Base-by-base conservation (phyloP, 257 asterid genomes). In the Perilla frutescens region DNA sequence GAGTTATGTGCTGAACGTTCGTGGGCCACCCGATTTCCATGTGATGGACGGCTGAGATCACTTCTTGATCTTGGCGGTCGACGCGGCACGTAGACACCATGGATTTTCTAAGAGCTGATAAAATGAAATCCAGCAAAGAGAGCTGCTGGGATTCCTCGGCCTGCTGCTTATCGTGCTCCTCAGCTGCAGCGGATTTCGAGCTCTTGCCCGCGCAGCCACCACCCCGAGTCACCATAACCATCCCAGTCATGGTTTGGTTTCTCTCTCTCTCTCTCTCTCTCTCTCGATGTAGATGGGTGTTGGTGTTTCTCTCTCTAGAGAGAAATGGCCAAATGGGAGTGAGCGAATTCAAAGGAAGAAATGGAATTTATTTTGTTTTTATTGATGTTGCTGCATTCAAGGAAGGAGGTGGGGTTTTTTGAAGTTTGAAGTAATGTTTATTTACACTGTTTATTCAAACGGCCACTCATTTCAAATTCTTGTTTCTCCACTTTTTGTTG, bases 11-110 rank as follows among this genome's bases (percentile, higher is more conserved):
- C 79, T 90, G 91, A 12, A 94, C 97, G 64, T 94, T 81, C 0
- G 97, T 91, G 62, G 98, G 98, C 95, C 91, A 94, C 13, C 98
- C 97, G 79, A 94, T 94, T 62, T 94, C 98, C 96, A 93, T 86
- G 51, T 81, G 84, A 48, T 82, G 93, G 41, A 88, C 90, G 82
- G 93, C 84, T 15, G 91, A 81, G 60, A 88, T 79, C 65, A 81
- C 85, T 6, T 83, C 90, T 11, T 84, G 91, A 6, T 88, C 96
- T 13, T 81, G 71, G 49, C 87, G 71, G 49, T 90, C 93, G 51
- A 91, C 79, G 7, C 93, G 89, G 84, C 99, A 95, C 4, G 90
- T 81, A 7, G 96, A 87, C 77, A 87, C 91, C 99, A 95, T 89
- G 1, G 99, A 92, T 68, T 92, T 95, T 61, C 97, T 86, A 67